These are phyloP conservation scores for Chlamydomonas sp. DNA, from an alignment of 139 green algal genomes.

Conservation along the genomic window DNA sequence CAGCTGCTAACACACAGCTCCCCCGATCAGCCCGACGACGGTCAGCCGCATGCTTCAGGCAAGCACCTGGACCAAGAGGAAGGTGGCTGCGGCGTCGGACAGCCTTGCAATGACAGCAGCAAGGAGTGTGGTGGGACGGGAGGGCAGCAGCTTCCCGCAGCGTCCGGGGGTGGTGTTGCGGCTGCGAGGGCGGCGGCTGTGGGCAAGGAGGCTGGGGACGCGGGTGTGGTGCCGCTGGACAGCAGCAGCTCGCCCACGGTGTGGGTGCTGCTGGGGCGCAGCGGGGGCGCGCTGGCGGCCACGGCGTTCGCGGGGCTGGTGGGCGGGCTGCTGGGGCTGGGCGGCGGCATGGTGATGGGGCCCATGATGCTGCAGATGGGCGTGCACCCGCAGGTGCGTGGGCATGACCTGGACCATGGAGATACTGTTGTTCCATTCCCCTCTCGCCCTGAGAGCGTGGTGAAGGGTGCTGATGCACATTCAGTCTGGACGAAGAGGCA, in stretches of 20 bases:
- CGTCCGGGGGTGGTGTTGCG: too few relatives aligned
- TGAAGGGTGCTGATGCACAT: not conserved
- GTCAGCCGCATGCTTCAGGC: too few relatives aligned
- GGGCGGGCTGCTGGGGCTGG: slow-evolving; percentile 54
- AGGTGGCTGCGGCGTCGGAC: too few relatives aligned
- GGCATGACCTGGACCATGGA: too few relatives aligned
- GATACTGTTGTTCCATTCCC: too few relatives aligned
- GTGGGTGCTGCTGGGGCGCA: not conserved
- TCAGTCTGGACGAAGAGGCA: not conserved
- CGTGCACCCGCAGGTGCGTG: slow-evolving; percentile 54
- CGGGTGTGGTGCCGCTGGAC: not conserved
- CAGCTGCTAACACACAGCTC: not conserved
- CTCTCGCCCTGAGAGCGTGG: too few relatives aligned
- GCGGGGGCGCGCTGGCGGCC: not conserved
- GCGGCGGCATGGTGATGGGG: slow-evolving; percentile 75
- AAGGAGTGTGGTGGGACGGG: too few relatives aligned
- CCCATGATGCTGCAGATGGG: slow-evolving; percentile 63
- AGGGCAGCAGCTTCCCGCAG: too few relatives aligned
- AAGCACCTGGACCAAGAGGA: too few relatives aligned
- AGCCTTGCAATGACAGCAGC: too few relatives aligned
- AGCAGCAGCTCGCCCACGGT: not conserved
- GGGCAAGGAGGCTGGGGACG: not conserved
- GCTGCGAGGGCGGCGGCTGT: too few relatives aligned
- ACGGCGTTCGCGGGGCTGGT: slow-evolving; percentile 34
- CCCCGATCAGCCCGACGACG: not conserved